phyloP scores from a whole-genome alignment of 371 early-diverging fungal genomes.

The Mortierella sp. region DNA sequence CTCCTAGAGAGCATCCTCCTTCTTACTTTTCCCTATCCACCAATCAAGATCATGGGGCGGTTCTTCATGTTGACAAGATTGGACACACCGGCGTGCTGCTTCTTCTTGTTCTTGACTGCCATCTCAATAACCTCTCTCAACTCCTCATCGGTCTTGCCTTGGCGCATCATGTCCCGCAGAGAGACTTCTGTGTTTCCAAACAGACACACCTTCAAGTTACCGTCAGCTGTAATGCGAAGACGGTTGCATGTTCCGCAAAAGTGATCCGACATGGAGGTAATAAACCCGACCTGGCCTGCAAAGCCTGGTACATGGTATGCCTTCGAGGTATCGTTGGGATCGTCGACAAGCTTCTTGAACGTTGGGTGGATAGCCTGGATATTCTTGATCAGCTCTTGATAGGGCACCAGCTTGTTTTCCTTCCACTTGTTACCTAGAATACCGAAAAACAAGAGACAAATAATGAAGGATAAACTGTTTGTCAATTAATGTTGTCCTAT shows the following conservation, averaged over 20 bases:
- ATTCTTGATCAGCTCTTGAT: slow-evolving; percentile 76
- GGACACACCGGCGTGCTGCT: slow-evolving; percentile 93
- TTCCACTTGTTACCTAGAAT: slow-evolving; percentile 89
- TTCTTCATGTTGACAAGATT: slow-evolving; percentile 87
- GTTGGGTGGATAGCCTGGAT: slow-evolving; percentile 72
- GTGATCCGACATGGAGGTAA: slow-evolving; percentile 96
- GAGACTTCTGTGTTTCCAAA: slow-evolving; percentile 94
- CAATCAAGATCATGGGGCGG: slow-evolving; percentile 96
- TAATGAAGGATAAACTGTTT: not conserved
- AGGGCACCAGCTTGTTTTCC: slow-evolving; percentile 86
- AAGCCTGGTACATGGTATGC: slow-evolving; percentile 85
- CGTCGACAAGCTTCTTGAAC: slow-evolving; percentile 77
- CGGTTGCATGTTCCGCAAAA: slow-evolving; percentile 96
- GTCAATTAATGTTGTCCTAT: not conserved
- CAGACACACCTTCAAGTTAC: slow-evolving; percentile 94
- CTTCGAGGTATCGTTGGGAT: slow-evolving; percentile 91
- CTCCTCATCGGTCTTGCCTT: slow-evolving; percentile 77
- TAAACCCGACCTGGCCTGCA: slow-evolving; percentile 92
- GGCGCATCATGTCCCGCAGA: slow-evolving; percentile 83
- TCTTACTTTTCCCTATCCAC: slow-evolving; percentile 72
- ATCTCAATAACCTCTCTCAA: slow-evolving; percentile 76
- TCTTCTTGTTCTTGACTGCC: slow-evolving; percentile 91
- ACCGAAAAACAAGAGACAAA: not conserved
- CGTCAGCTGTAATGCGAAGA: slow-evolving; percentile 94
- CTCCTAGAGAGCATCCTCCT: not conserved